These are phyloP conservation scores for Penicillium oxalicum DNA, from an alignment of 2,329 filamentous ascomycete species.

Conservation along the genomic window DNA sequence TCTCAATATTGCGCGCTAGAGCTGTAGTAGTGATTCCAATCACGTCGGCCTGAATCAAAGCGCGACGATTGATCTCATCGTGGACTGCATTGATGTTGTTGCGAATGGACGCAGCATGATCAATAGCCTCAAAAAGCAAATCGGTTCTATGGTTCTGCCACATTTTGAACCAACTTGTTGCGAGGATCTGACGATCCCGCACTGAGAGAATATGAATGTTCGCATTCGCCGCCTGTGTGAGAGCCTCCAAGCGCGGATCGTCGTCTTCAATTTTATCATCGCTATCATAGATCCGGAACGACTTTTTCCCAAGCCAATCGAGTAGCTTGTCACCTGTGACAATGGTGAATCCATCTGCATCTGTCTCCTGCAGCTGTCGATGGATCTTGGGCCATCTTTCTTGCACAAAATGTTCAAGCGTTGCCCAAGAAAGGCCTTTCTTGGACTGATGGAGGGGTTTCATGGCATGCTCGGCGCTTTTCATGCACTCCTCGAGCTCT, in stretches of 20 bases:
- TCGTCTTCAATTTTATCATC: background rate
- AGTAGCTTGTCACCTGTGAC: conserved; percentile 1
- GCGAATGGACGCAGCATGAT: background rate
- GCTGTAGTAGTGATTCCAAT: conserved; percentile 11
- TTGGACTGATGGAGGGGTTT: conserved; percentile 4
- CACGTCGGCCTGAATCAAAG: conserved; percentile 8
- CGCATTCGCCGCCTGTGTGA: background rate
- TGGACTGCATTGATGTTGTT: background rate
- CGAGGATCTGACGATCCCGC: conserved; percentile 2
- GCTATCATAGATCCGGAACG: background rate
- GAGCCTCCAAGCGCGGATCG: background rate
- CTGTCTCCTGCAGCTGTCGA: background rate
- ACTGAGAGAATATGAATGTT: conserved; percentile 2
- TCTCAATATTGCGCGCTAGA: conserved; percentile 9
- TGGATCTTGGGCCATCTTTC: conserved; percentile 1
- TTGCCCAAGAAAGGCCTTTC: conserved; percentile 1
- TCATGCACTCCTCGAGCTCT: background rate
- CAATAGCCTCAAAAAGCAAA: conserved; percentile 1
- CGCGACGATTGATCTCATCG: conserved; percentile 5
- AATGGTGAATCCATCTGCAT: background rate
- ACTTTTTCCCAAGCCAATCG: conserved; percentile 2
- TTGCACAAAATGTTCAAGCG: background rate
- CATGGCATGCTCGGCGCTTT: background rate
- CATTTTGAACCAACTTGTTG: conserved; percentile 3
- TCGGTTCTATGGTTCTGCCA: background rate